Evolutionary conservation across 305 asterid species (phyloP), one percentile per base, ranked within the genome.

Genomic region (Solanum hybrid): DNA sequence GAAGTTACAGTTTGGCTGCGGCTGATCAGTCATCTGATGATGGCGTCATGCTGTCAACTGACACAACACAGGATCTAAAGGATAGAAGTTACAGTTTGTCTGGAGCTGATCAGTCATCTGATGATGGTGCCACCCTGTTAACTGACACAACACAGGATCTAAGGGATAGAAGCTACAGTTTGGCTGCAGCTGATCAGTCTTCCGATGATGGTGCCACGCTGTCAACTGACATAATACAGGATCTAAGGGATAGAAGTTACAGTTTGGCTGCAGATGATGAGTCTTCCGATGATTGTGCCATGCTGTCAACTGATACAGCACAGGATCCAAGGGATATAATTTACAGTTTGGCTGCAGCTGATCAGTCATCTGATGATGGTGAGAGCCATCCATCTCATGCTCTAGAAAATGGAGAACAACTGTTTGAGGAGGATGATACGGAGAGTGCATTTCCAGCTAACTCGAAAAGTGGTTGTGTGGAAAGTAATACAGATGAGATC

Each of bases 401-500:
- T 26, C 90, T 92, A 88, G 97, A 93, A 90, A 95, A 91, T 41
- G 92, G 83, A 90, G 96, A 95, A 84, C 93, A 94, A 51, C 65
- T 95, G 81, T 93, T 93, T 91, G 92, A 93, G 80, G 97, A 93
- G 15, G 91, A 92, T 39, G 95, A 89, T 85, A 81, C 89, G 11
- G 92, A 92, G 24, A 87, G 38, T 76, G 57, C 82, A 73, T 79
- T 45, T 57, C 90, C 89, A 31, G 90, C 93, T 41, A 61, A 85
- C 82, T 13, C 86, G 6, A 91, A 90, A 10, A 90, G 90, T 90
- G 92, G 75, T 89, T 93, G 89, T 79, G 76, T 38, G 90, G 91
- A 90, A 89, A 91, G 91, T 84, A 79, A 92, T 89, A 90, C 92
- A 12, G 92, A 92, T 26, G 93, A 91, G 61, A 91, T 89, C 75